These are phyloP conservation scores for Grammothele lineata DNA, from an alignment of 768 basidiomycete species.

Conservation along the genomic window DNA sequence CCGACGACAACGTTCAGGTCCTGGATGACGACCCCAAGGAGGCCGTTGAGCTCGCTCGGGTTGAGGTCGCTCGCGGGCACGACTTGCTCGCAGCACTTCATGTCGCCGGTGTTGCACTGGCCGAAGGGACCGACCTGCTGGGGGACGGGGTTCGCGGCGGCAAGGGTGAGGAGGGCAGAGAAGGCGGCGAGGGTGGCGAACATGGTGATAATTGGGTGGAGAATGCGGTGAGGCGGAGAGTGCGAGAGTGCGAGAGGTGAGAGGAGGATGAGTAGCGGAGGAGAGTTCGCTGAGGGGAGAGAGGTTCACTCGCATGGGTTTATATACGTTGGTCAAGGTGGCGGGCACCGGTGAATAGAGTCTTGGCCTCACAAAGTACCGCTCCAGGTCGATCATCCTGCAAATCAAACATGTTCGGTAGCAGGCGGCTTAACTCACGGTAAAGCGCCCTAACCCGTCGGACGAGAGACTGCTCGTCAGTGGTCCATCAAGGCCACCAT, in stretches of 20 bases:
- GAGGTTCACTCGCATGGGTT: not conserved
- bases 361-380: too few species aligned
- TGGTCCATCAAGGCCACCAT: too few species aligned
- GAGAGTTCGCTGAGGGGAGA: not conserved
- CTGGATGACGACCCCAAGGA: slow-evolving; percentile 15
- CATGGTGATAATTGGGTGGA: slow-evolving; percentile 3
- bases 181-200: slow-evolving; percentile 8
- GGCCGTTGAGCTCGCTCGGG: not conserved
- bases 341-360: too few species aligned
- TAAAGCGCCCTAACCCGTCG: too few species aligned
- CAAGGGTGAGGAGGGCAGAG: slow-evolving; percentile 10
- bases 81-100: slow-evolving; percentile 12
- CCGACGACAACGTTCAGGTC: slow-evolving; percentile 18
- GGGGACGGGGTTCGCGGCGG: slow-evolving; percentile 10
- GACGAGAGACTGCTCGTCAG: too few species aligned
- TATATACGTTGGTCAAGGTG: too few species aligned
- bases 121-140: not conserved
- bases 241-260: slow-evolving; percentile 3
- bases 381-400: too few species aligned
- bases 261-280: slow-evolving; percentile 5
- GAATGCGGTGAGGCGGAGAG: not conserved
- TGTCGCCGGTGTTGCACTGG: slow-evolving; percentile 11
- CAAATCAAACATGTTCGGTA: too few species aligned
- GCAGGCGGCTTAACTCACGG: too few species aligned
- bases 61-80: not conserved